phyloP scores from a whole-genome alignment of 441 rosid genomes.

The Theobroma grandiflorum region DNA sequence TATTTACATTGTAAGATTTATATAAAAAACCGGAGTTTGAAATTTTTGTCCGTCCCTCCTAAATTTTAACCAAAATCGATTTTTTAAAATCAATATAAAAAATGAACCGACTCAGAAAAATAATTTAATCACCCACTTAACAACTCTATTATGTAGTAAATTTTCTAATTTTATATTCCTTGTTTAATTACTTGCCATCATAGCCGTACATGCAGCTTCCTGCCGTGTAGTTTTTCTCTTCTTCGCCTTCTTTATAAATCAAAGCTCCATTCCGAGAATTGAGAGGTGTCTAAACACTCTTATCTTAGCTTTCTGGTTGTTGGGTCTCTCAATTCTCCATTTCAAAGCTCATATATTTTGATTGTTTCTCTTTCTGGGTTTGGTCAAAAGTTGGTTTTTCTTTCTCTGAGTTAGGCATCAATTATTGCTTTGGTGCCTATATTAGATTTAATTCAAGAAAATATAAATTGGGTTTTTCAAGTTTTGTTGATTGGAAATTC shows the following conservation, averaged over 20 bases:
- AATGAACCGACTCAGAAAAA: background rate
- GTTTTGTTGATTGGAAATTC: background rate
- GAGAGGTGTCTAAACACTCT: background rate
- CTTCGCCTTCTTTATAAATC: conserved; percentile 6
- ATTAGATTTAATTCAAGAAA: background rate
- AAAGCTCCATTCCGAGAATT: background rate
- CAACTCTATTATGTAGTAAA: background rate
- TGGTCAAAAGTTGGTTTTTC: conserved; percentile 8
- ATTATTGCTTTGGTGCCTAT: background rate
- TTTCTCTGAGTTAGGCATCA: conserved; percentile 5
- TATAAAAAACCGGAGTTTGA: too few relatives aligned
- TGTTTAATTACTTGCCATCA: background rate
- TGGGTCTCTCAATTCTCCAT: background rate
- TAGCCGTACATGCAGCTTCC: background rate
- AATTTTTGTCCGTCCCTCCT: too few relatives aligned
- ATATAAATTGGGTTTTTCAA: conserved; percentile 1
- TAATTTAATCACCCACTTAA: too few relatives aligned
- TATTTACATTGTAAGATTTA: too few relatives aligned
- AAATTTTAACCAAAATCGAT: too few relatives aligned
- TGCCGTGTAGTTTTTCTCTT: background rate
- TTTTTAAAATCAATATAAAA: too few relatives aligned
- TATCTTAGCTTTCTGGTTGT: background rate
- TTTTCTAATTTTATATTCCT: background rate
- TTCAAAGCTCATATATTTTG: conserved; percentile 9
- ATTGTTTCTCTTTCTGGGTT: conserved; percentile 7